Evolutionary conservation across 2,329 filamentous ascomycete species (phyloP), one percentile per base, ranked within the genome.

Genomic region (Aurifilum marmelostoma): DNA sequence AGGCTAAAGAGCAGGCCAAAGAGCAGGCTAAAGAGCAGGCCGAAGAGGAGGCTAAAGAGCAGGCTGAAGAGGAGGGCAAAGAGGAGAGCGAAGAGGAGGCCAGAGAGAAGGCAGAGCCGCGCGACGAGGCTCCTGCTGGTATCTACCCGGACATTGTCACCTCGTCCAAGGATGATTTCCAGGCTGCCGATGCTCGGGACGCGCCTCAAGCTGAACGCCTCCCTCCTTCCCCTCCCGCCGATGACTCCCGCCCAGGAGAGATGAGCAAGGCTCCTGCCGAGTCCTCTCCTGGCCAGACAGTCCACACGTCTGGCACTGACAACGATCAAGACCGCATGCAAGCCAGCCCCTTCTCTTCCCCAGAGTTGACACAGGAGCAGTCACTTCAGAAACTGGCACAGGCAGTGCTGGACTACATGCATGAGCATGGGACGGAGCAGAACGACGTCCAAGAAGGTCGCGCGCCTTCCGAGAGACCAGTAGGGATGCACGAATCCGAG

Each of bases 401-500:
- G 29, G 2, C 18, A 4, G 32, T 59, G 32, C 21, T 62, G 34
- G n/a, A 43, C 61, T 8, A 50, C n/a, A 63, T 34, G 41, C 27
- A 63, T 14, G 24, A 41, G 41, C 27, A 63, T 14, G 24, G 27
- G 27, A 34, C 34, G 16, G 41, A 27, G 27, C 18, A 29, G 37
- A 2, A 5, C 16, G 61, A 63, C 37, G 4, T 18, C n/a, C n/a
- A 16, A 7, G 39, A 41, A 24, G 61, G 39, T 14, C 14, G 61
- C 8, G 61, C n/a, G 27, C 27, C 39, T 8, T 27, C 27, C 24
- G 41, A 63, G n/a, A 27, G 61, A 11, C 41, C 61, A 18, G 39
- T 34, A 5, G 12, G 39, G n/a, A 47, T 50, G 60, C 39, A 66
- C 54, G 54, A 66, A 27, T 60, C 61, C 16, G 54, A 66, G 24